Evolutionary conservation across 805 yeast species (phyloP).

Genomic region (Monosporozyma unispora): DNA sequence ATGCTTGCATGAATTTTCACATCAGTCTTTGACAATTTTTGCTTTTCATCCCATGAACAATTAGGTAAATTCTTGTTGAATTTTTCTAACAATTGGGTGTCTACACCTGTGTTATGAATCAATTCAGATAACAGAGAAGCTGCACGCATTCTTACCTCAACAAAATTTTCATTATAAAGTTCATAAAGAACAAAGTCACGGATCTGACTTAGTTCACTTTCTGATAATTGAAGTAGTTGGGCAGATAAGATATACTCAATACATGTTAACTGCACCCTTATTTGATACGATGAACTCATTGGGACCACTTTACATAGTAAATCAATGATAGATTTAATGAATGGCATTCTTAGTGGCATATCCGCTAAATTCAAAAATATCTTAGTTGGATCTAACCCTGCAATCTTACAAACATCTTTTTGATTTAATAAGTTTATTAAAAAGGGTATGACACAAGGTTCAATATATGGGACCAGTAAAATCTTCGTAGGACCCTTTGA

Average conservation of each 20-base stretch:
- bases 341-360: constrained; percentile 33
- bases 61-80: constrained; percentile 36
- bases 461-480: constrained; percentile 44
- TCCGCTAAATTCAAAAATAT: constrained; percentile 42
- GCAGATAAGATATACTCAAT: constrained; percentile 67
- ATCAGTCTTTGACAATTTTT: constrained; percentile 33
- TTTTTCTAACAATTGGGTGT: constrained; percentile 29
- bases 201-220: constrained; percentile 40
- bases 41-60: constrained; percentile 26
- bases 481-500: constrained; percentile 46
- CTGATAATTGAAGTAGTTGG: constrained; percentile 48
- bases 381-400: constrained; percentile 46
- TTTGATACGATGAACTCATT: constrained; percentile 45
- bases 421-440: constrained; percentile 53
- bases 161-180: constrained; percentile 51
- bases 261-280: constrained; percentile 56
- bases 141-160: constrained; percentile 70
- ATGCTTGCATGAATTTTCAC: constrained; percentile 73
- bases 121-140: constrained; percentile 73
- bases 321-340: constrained; percentile 1
- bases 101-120: constrained; percentile 50
- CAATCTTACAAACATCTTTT: constrained; percentile 78
- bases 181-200: constrained; percentile 42
- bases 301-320: background rate
- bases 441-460: constrained; percentile 55